phyloP scores from a whole-genome alignment of 2,329 filamentous ascomycete species.

The Fusarium dimerum region DNA sequence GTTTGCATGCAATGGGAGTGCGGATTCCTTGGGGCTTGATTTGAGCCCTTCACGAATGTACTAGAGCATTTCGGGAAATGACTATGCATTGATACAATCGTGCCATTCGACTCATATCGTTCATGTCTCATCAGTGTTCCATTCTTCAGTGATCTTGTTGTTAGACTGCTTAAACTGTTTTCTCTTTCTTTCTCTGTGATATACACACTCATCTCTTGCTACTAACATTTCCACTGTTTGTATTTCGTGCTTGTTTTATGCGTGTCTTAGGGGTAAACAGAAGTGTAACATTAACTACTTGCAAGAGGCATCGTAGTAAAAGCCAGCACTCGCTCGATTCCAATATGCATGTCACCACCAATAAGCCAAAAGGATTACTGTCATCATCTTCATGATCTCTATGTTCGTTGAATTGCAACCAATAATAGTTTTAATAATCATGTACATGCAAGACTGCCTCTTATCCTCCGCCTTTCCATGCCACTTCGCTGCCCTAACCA shows the following conservation, averaged over 20 bases:
- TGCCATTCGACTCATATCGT: conserved; percentile 19
- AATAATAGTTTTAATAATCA: conserved; percentile 5
- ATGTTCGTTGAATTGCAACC: background rate
- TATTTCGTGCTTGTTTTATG: no score
- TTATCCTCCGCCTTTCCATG: conserved; percentile 10
- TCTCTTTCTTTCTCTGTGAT: no score
- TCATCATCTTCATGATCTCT: background rate
- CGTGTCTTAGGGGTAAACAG: no score
- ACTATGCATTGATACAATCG: conserved; percentile 35
- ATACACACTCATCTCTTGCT: no score
- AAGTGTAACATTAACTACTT: no score
- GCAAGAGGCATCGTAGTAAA: no score
- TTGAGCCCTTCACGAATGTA: conserved; percentile 39
- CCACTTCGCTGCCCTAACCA: conserved; percentile 8
- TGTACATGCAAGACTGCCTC: conserved; percentile 18
- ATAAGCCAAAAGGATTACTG: background rate
- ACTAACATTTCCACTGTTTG: no score
- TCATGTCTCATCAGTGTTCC: conserved; percentile 6
- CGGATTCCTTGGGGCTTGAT: conserved; percentile 36
- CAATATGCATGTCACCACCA: background rate
- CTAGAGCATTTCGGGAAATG: conserved; percentile 40
- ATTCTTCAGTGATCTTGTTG: background rate
- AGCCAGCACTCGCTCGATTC: no score
- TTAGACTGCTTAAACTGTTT: background rate
- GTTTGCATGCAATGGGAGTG: conserved; percentile 45